Percentiles rank a stretch among this genome's conserved stretches.
Evolutionary conservation across 164 flowering plant genomes (phyloP).

Genomic region (Akebia trifoliata): DNA sequence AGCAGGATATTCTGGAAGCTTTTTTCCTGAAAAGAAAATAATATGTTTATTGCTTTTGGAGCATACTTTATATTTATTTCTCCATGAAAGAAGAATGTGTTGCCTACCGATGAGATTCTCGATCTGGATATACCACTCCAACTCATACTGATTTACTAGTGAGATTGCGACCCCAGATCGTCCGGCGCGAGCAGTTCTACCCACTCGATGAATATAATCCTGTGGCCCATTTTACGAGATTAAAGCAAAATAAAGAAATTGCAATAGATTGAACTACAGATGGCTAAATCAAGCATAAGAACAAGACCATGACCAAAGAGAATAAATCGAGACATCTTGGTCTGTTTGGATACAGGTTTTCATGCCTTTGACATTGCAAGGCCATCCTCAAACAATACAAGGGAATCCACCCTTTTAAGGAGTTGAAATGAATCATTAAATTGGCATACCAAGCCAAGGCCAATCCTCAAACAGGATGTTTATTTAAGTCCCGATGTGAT

Average conservation of each 20-base stretch:
- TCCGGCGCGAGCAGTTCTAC: conserved; percentile 98
- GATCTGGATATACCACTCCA: conserved; percentile 82
- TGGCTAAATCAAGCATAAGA: not conserved
- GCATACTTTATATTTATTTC: not conserved
- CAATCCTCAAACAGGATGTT: not conserved
- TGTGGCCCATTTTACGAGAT: conserved; percentile 22
- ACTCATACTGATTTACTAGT: conserved; percentile 79
- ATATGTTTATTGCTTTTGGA: not conserved
- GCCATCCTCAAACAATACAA: not conserved
- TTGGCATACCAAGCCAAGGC: not conserved
- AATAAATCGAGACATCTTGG: not conserved
- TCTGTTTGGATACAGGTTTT: not conserved
- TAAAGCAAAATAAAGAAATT: not conserved
- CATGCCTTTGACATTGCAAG: not conserved
- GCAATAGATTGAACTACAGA: not conserved
- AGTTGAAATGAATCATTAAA: not conserved
- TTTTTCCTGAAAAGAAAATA: conserved; percentile 44
- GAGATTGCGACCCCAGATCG: conserved; percentile 90
- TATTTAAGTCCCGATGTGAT: not conserved
- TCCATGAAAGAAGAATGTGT: not conserved
- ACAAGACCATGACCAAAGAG: not conserved
- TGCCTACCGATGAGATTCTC: conserved; percentile 68
- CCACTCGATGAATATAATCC: conserved; percentile 96
- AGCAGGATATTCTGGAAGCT: conserved; percentile 60
- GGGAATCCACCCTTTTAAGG: not conserved